Evolutionary conservation across 1,284 basidiomycete genomes (phyloP).

Genomic region (Leccinum solheimii): DNA sequence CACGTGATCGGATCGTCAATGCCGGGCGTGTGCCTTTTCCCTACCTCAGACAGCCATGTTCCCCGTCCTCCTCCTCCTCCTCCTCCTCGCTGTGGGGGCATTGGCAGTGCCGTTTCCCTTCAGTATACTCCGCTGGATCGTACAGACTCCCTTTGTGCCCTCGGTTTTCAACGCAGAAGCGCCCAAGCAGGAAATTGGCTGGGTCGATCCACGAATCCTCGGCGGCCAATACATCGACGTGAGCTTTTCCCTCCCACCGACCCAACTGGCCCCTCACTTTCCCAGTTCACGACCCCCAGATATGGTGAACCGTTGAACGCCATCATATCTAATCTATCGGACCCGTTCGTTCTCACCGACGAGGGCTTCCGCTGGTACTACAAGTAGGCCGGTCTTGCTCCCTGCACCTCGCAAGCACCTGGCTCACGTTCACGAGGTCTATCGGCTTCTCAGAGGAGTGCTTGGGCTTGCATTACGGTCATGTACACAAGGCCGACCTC

Average conservation of each 20-base stretch:
- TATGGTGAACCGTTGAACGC: constrained; percentile 74
- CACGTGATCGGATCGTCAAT: constrained; percentile 21
- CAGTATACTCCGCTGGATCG: constrained; percentile 8
- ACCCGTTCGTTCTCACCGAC: constrained; percentile 67
- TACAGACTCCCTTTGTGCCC: constrained; percentile 19
- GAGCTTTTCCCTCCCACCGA: constrained; percentile 28
- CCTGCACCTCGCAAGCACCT: neutral
- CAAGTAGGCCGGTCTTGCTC: constrained; percentile 41
- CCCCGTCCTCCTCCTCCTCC: constrained; percentile 12
- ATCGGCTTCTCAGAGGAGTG: constrained; percentile 79
- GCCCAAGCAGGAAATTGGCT: constrained; percentile 43
- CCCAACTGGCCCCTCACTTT: constrained; percentile 4
- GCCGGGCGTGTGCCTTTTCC: neutral
- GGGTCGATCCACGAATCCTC: constrained; percentile 67
- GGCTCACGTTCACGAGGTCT: constrained; percentile 46
- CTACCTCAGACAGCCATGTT: neutral
- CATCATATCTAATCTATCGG: constrained; percentile 59
- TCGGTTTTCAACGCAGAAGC: constrained; percentile 6
- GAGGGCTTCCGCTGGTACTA: constrained; percentile 59
- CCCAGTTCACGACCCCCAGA: constrained; percentile 62
- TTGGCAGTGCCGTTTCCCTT: constrained; percentile 26
- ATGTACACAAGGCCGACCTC: constrained; percentile 65
- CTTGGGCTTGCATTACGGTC: constrained; percentile 68
- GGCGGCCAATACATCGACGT: constrained; percentile 76
- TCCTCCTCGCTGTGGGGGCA: constrained; percentile 18